Percentiles rank a stretch among this genome's conserved stretches.
phyloP scores from a whole-genome alignment of 106 monocot species.

The Dendrobium chrysotoxum region DNA sequence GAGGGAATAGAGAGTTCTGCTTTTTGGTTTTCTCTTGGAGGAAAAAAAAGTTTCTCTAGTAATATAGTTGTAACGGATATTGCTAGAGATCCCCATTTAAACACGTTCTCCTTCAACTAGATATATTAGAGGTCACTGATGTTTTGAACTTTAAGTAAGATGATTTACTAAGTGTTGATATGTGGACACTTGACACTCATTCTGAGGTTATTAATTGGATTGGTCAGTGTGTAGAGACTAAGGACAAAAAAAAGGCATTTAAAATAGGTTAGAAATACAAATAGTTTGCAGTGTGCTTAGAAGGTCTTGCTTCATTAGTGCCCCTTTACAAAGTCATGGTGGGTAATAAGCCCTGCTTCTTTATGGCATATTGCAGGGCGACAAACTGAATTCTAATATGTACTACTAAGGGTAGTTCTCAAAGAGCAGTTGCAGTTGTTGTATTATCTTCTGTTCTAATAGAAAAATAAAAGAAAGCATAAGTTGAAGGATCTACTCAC shows the following conservation, averaged over 20 bases:
- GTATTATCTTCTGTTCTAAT: slow-evolving; percentile 77
- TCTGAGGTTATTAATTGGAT: slow-evolving; percentile 93
- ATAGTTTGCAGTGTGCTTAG: slow-evolving; percentile 53
- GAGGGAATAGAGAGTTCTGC: slow-evolving; percentile 98
- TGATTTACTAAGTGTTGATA: slow-evolving; percentile 83
- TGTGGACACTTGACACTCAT: slow-evolving; percentile 80
- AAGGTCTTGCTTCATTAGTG: slow-evolving; percentile 69
- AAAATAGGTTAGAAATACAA: slow-evolving; percentile 91
- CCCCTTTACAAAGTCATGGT: slow-evolving; percentile 88
- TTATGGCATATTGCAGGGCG: slow-evolving; percentile 62
- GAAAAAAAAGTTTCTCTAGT: slow-evolving; percentile 70
- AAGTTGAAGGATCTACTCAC: slow-evolving; percentile 28
- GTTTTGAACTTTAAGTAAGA: slow-evolving; percentile 90
- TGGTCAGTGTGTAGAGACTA: slow-evolving; percentile 70
- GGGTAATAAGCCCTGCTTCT: slow-evolving; percentile 95
- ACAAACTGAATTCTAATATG: slow-evolving; percentile 29
- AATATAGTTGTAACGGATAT: slow-evolving; percentile 56
- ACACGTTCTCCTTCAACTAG: slow-evolving; percentile 71
- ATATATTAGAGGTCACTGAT: slow-evolving; percentile 82
- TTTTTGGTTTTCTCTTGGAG: slow-evolving; percentile 98
- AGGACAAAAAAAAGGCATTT: slow-evolving; percentile 80
- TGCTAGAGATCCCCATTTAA: slow-evolving; percentile 90
- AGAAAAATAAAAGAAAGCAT: slow-evolving; percentile 44
- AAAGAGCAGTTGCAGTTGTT: slow-evolving; percentile 93
- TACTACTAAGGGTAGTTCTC: slow-evolving; percentile 47